Evolutionary conservation across 352 stramenopile species (phyloP), one percentile per base, ranked within the genome.

Genomic region (Phytophthora vignae): DNA sequence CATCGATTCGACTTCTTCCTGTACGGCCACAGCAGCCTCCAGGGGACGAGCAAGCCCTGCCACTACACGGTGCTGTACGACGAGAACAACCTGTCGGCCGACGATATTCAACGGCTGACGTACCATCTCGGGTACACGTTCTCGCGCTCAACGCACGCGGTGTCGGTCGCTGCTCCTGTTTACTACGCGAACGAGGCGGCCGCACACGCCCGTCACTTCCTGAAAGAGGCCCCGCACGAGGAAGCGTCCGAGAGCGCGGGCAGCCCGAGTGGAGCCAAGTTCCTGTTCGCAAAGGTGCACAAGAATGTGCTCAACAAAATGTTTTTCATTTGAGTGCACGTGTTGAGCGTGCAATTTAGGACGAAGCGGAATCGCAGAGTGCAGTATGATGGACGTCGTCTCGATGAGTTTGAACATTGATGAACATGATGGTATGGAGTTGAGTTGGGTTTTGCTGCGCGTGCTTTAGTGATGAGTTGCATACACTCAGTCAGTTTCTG

Each of bases 131-230:
- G 84, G 55, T 91, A 94, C 76, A 94, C 87, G 63, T 95, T 90
- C 58, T 80, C 82, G 11, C 79, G 88, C 21, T 95, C 84, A 58
- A 93, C 88, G 25, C 84, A 85, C 10, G 90, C 84, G 8, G 85
- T 96, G 49, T 95, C 86, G 44, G 78, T 95, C 36, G 84, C 88
- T 6, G 81, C 88, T 12, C 81, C 88, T 6, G 88, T 81, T 15
- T 96, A 94, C 72, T 96, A 96, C 56, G 85, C 90, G 36, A 87
- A 96, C 55, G 70, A 94, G 42, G 69, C 93, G 40, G 90, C 88
- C 21, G 92, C 86, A 31, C 86, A 84, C n/a, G 90, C 87, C 19
- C 87, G 90, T 21, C 90, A 90, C 62, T 96, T 94, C 57, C 58
- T 91, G 49, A 67, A 83, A 19, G 87, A 88, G 17, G 82, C 60